These are phyloP conservation scores for Croton laevigatus DNA, from an alignment of 441 rosid genomes.

Conservation along the genomic window DNA sequence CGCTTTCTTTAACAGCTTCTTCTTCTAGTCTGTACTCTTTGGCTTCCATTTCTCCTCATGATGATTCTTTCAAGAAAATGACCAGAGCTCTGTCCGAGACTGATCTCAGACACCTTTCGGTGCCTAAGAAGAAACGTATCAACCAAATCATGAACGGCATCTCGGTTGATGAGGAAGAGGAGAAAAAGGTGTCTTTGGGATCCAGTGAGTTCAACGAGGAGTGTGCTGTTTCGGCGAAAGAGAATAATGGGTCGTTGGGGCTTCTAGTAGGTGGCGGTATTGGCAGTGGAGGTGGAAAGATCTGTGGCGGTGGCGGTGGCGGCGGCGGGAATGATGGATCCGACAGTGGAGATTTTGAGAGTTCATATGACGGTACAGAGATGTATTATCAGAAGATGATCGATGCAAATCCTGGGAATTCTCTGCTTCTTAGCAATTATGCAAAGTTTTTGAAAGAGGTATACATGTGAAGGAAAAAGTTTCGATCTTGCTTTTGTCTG, in stretches of 20 bases:
- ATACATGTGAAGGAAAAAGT: not conserved
- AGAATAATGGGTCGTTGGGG: constrained; percentile 6
- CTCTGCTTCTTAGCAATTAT: constrained; percentile 68
- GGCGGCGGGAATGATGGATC: constrained; percentile 37
- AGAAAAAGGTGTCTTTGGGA: constrained; percentile 20
- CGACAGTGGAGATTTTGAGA: constrained; percentile 31
- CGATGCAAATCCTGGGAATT: constrained; percentile 69
- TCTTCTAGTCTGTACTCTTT: constrained; percentile 36
- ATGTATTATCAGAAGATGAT: constrained; percentile 69
- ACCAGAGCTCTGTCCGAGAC: constrained; percentile 57
- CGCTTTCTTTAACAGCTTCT: constrained; percentile 34
- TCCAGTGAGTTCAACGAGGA: constrained; percentile 28
- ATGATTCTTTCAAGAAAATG: constrained; percentile 35
- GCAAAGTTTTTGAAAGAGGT: constrained; percentile 84
- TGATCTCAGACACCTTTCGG: constrained; percentile 40
- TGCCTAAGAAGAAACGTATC: constrained; percentile 29
- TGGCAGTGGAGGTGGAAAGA: constrained; percentile 43
- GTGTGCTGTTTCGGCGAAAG: constrained; percentile 24
- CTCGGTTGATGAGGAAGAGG: constrained; percentile 34
- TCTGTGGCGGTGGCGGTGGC: constrained; percentile 29
- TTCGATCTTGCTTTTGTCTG: too few relatives aligned
- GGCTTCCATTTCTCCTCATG: constrained; percentile 15
- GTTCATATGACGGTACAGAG: constrained; percentile 34
- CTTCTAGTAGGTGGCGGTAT: constrained; percentile 4
- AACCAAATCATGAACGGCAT: constrained; percentile 27